Evolutionary conservation across 2,329 filamentous ascomycete species (phyloP), one percentile per base, ranked within the genome.

Genomic region (Calonectria honghensis): DNA sequence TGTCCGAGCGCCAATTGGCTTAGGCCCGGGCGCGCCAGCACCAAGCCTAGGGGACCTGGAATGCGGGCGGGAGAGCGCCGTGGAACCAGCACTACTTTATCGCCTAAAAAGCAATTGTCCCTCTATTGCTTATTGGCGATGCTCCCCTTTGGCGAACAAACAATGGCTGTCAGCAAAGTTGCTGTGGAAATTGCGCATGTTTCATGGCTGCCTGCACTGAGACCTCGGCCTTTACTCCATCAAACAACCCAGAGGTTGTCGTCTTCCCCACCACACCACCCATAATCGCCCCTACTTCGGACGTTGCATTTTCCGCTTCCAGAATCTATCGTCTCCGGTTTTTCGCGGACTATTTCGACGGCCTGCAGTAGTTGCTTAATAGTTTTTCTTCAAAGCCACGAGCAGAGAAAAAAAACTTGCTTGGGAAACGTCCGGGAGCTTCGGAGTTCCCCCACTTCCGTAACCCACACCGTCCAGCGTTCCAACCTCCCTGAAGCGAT

Each of bases 11-110:
- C 51, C 31, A 24, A 78, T 79, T 79, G 77, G 78, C 13, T 24
- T 27, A 20, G 3, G 13, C 27, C 3, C n/a, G 27, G n/a, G 45
- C 59, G 32, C 32, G 24, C 37, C 27, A 31, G 39, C 37, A 31
- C 70, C 51, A 50, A 70, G 70, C 31, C 39, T 24, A 24, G 24
- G 24, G 24, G 24, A 29, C 61, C 57, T 45, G 52, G 52, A 39
- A 35, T 37, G 24, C 29, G 31, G 32, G 67, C 78, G 78, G 78
- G 70, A 77, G 75, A 79, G 78, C 75, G 9, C 75, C 70, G 67
- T 68, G 50, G 50, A 29, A 52, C 50, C 65, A 73, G 68, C 61
- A 54, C 77, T 52, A 37, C 50, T 20, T 48, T 41, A 51, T 41
- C 39, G 37, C 39, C 37, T 10, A 45, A 64, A 63, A 64, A 41